Conservation (phyloP, 1,284 basidiomycete species). For the Stygiomarasmius scandens region DNA sequence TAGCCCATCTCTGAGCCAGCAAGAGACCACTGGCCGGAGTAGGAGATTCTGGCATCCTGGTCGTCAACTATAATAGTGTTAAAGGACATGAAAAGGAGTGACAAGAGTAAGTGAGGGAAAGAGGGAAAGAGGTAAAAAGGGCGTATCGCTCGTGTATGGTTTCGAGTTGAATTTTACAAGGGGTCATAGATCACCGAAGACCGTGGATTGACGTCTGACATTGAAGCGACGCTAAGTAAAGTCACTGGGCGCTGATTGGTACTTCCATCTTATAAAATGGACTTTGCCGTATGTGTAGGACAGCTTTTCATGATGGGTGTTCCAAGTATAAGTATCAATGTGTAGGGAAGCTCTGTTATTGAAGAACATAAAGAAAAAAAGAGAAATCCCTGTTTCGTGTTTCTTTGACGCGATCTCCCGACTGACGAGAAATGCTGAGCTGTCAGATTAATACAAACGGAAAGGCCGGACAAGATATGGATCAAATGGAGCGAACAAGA, state of each 20-base stretch:
- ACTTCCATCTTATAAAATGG: neutral
- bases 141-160: neutral
- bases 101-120: slow-evolving; percentile 1
- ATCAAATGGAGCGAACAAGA: too few species aligned
- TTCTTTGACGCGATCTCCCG: too few species aligned
- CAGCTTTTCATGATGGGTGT: too few species aligned
- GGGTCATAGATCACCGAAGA: neutral
- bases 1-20: slow-evolving; percentile 21
- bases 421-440: too few species aligned
- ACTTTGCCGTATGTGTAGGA: too few species aligned
- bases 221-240: neutral
- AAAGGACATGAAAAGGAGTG: slow-evolving; percentile 3
- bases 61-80: slow-evolving; percentile 27
- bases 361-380: too few species aligned
- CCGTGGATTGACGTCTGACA: neutral
- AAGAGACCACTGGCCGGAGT: slow-evolving; percentile 24
- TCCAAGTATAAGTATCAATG: too few species aligned
- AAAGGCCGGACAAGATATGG: too few species aligned
- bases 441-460: too few species aligned
- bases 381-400: too few species aligned
- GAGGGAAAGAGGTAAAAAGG: neutral
- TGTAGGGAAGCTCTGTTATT: too few species aligned
- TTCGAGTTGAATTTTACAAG: neutral
- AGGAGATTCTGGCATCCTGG: slow-evolving; percentile 23
- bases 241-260: neutral